Conservation (phyloP, 2,329 filamentous ascomycete species). For the Stagonosporopsis rhizophila region DNA sequence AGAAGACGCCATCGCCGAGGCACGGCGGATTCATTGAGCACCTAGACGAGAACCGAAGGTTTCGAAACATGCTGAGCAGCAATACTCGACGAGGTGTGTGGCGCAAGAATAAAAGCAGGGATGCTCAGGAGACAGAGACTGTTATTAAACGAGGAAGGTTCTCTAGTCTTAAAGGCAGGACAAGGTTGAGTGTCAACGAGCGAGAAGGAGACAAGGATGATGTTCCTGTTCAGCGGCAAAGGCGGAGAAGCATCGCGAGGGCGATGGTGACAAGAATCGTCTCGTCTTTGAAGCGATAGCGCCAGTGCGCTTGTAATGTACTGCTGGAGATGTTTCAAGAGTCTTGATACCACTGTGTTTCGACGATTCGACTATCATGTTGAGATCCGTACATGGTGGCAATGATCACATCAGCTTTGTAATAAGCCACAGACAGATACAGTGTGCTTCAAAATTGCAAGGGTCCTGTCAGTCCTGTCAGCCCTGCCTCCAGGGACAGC, state of each 20-base stretch:
- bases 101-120: background rate
- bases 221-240: background rate
- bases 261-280: background rate
- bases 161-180: background rate
- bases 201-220: background rate
- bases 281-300: background rate
- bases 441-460: no score
- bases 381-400: no score
- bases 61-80: background rate
- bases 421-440: no score
- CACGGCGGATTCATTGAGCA: conserved; percentile 2
- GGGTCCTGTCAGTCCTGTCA: no score
- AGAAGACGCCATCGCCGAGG: background rate
- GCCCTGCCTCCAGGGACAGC: no score
- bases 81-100: background rate
- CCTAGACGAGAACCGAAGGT: background rate
- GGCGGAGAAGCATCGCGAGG: background rate
- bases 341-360: no score
- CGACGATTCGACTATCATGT: no score
- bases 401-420: no score
- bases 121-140: background rate
- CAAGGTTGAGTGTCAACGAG: background rate
- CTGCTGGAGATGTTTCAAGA: no score
- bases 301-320: no score
- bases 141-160: background rate